Conservation (phyloP, 768 basidiomycete genomes). For the Trametes elegans region DNA sequence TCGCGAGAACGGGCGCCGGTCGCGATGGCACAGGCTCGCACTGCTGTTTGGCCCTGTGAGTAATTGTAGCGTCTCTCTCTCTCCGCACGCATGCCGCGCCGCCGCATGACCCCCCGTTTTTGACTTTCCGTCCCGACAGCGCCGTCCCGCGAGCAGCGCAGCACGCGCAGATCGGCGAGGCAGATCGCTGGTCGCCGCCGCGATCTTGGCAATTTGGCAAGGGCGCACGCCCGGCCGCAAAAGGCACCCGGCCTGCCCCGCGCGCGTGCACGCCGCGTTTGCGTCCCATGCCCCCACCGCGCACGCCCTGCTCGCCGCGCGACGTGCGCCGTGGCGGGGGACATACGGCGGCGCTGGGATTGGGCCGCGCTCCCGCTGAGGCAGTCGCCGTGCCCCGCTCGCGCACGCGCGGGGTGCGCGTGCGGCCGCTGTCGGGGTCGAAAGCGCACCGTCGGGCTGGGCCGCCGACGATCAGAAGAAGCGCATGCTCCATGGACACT, state of each 20-base stretch:
- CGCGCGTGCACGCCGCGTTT: not conserved
- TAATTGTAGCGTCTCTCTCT: conserved; percentile 11
- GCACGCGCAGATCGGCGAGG: conserved; percentile 9
- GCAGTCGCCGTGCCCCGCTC: not conserved
- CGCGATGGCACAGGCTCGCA: not conserved
- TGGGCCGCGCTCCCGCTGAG: not conserved
- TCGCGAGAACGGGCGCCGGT: not conserved
- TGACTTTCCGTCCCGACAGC: not conserved
- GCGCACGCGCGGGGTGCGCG: not conserved
- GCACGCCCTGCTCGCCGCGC: no score
- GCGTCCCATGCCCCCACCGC: no score
- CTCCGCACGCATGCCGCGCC: conserved; percentile 4
- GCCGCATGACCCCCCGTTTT: not conserved
- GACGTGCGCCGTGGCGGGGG: not conserved
- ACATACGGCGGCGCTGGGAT: conserved; percentile 8
- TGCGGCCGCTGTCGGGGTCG: not conserved
- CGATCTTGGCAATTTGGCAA: no score
- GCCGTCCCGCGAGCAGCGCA: conserved; percentile 7
- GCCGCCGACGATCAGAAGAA: conserved; percentile 12
- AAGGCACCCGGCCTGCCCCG: not conserved
- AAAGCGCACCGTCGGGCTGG: not conserved
- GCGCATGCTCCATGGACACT: no score
- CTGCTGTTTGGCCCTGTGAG: conserved; percentile 17
- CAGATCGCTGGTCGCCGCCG: conserved; percentile 14
- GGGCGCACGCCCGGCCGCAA: not conserved